These are phyloP conservation scores for Aspergillus ostianus DNA, from an alignment of 495 filamentous ascomycete species.

Conservation along the genomic window DNA sequence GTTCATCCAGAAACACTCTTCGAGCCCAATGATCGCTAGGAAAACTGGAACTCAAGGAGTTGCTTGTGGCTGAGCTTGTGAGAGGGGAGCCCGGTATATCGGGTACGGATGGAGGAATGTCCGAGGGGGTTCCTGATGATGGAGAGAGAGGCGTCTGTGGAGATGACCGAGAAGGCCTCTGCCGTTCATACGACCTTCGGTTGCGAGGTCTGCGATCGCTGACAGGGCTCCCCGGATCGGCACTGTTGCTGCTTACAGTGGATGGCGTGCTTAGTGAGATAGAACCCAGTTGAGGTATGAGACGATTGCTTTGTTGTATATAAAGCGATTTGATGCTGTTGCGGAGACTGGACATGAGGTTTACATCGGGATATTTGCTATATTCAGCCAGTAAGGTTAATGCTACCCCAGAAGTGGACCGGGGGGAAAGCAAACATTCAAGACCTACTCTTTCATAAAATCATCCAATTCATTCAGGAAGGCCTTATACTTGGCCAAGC, in stretches of 20 bases:
- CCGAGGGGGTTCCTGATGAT: conserved; percentile 31
- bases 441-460: conserved; percentile 45
- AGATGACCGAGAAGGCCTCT: conserved; percentile 30
- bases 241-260: conserved; percentile 29
- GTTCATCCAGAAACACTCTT: conserved; percentile 43
- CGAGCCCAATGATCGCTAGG: conserved; percentile 52
- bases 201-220: conserved; percentile 31
- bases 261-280: conserved; percentile 34
- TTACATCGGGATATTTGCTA: conserved; percentile 31
- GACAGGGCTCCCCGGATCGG: conserved; percentile 29
- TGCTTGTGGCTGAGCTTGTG: conserved; percentile 38
- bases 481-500: conserved; percentile 53
- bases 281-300: conserved; percentile 35
- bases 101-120: conserved; percentile 38
- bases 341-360: conserved; percentile 33
- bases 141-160: conserved; percentile 35
- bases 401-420: background rate
- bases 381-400: background rate
- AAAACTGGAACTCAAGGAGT: conserved; percentile 31
- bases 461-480: conserved; percentile 51
- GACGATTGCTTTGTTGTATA: conserved; percentile 36
- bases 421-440: background rate
- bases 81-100: conserved; percentile 42
- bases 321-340: conserved; percentile 36
- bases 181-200: conserved; percentile 42